Evolutionary conservation across 345 rosid genomes (phyloP).

Genomic region (Fremontodendron californicum): DNA sequence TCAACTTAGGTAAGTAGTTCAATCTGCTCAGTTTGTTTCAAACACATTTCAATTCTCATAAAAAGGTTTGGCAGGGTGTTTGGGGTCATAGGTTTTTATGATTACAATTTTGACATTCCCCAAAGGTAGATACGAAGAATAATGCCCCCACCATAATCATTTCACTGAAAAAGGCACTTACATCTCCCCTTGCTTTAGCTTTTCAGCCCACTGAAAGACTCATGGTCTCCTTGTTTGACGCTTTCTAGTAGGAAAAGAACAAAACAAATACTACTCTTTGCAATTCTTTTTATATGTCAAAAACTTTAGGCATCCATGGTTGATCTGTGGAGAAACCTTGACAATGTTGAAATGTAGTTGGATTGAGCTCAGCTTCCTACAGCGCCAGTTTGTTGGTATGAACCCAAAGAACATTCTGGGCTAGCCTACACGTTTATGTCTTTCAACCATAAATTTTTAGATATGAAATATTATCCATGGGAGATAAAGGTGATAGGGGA

Average conservation of each 20-base stretch:
- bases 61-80: neutral
- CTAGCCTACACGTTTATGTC: neutral
- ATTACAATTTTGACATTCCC: conserved; percentile 14
- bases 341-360: neutral
- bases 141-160: no score
- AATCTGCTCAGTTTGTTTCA: neutral
- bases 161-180: no score
- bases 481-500: no score
- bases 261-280: neutral
- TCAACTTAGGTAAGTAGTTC: neutral
- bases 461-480: no score
- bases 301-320: neutral
- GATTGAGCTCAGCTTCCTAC: neutral
- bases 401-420: neutral
- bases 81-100: neutral
- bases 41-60: neutral
- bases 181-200: neutral
- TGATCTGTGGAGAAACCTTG: neutral
- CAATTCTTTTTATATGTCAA: neutral
- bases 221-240: neutral
- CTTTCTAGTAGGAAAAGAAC: neutral
- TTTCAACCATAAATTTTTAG: neutral
- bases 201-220: neutral
- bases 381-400: neutral
- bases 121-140: no score